phyloP scores from a whole-genome alignment of 1,284 basidiomycete genomes.

The Wallemia ichthyophaga region DNA sequence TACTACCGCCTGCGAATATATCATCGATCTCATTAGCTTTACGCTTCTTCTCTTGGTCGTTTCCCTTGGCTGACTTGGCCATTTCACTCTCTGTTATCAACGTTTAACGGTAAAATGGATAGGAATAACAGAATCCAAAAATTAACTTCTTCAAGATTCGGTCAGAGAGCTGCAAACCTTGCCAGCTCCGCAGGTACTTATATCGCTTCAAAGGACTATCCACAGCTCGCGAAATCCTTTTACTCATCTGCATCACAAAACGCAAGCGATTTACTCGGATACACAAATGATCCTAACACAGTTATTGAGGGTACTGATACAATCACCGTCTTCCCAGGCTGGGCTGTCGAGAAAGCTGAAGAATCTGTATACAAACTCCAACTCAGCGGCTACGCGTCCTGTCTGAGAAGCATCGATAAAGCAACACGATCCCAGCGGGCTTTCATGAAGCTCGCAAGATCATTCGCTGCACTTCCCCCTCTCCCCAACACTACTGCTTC shows the following conservation, averaged over 20 bases:
- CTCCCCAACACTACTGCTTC: neutral
- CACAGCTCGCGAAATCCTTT: neutral
- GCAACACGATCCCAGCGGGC: neutral
- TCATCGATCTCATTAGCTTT: neutral
- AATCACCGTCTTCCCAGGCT: neutral
- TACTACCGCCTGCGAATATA: neutral
- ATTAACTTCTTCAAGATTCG: neutral
- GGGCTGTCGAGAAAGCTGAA: neutral
- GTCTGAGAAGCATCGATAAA: neutral
- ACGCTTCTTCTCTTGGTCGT: neutral
- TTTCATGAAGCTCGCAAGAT: neutral
- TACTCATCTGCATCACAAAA: neutral
- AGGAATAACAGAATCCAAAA: neutral
- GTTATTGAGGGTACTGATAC: neutral
- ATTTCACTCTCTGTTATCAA: too few species aligned
- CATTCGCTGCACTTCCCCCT: neutral
- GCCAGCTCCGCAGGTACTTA: neutral
- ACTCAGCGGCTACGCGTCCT: neutral
- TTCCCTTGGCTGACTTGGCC: neutral
- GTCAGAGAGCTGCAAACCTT: neutral
- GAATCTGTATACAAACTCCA: neutral
- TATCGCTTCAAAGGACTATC: neutral
- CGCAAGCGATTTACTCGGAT: neutral
- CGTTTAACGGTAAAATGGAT: too few species aligned
- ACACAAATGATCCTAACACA: neutral